Evolutionary conservation across 768 basidiomycete species (phyloP), one percentile per base, ranked within the genome.

Genomic region (Galerina sulciceps): DNA sequence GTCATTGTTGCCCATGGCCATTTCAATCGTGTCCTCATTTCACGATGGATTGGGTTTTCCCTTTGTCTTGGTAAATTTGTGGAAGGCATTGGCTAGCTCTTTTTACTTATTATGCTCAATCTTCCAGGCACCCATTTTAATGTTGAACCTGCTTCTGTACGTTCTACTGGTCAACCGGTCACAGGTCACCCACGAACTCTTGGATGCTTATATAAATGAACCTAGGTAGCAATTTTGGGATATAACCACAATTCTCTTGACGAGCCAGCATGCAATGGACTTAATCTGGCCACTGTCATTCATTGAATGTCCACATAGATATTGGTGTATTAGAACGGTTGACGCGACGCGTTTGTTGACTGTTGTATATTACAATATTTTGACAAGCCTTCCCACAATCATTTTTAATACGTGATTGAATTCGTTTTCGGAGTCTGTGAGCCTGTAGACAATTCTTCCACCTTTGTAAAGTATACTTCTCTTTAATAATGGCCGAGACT

Each of bases 1-100:
- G 81, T 96, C 58, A 89, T 99, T 67, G 86, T 98, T 59, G 92
- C 94, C 0, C 96, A 98, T 72, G 94, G 91, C 0, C 90, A 94
- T 72, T 87, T 91, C 71, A 91, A 83, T 37, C 68, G 70, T 48
- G 70, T 69, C 36, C 63, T 69, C 22, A 71, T 71, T 36, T 63
- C 68, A n/a, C 65, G 70, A n/a, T 71, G 70, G 70, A 67, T 71
- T 34, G 64, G 62, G 10, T 68, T 69, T 35, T 66, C 64, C 3
- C 60, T 71, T 18, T 60, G 59, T 53, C 69, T 75, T 48, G 77
- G 76, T 76, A 54, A 43, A 18, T 17, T 41, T 43, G 11, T 45
- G 18, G 5, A 3, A 45, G 37, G n/a, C 43, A 10, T 3, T 14
- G 18, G 35, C 6, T 14, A 53, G 37, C 22, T 6, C 5, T 17